Evolutionary conservation across 2,329 filamentous ascomycete species (phyloP), one percentile per base, ranked within the genome.

Genomic region (Ramularia collo-cygni): DNA sequence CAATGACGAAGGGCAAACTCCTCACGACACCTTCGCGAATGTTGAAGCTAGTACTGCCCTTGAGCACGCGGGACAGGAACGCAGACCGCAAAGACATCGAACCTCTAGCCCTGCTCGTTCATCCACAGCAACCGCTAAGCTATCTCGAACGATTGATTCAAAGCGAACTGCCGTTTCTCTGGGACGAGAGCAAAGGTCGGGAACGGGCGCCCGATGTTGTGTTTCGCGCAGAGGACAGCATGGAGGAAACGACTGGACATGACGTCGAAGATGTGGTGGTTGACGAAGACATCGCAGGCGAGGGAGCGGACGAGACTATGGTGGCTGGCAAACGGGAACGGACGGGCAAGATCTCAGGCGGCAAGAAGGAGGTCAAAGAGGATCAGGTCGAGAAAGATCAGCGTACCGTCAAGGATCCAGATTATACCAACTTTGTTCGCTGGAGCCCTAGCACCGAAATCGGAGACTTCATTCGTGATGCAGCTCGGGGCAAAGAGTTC

Each of bases 401-500:
- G 30, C 33, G 29, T 27, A 40, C 18, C 13, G 21, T 28, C 28
- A 69, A 62, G n/a, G 53, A 60, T 14, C 53, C 59, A 1, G 66
- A 74, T 27, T 66, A 74, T 17, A 67, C 72, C 41, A 75, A 77
- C 38, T 92, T 90, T 68, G 85, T 95, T 2, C 80, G 87, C 19
- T 95, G 89, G 89, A 88, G 83, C 31, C 79, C 80, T 29, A 85
- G 81, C 19, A 95, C 89, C 1, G 89, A 95, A 60, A 83, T 95
- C 21, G 89, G 89, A 8, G 89, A 95, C 64, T 95, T 95, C 57
- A 92, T 95, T 50, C 79, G 87, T 7, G 89, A 95, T 58, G 88
- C 89, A 0, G 85, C 88, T 0, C 73, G 85, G 3, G 85, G 85
- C 0, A 79, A 85, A 39, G 86, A 94, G 57, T 95, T 95, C 57